Percentiles rank a stretch among this genome's conserved stretches.
These are phyloP conservation scores for Pseudonitzschia delicatissima DNA, from an alignment of 108 stramenopile species.

Conservation along the genomic window DNA sequence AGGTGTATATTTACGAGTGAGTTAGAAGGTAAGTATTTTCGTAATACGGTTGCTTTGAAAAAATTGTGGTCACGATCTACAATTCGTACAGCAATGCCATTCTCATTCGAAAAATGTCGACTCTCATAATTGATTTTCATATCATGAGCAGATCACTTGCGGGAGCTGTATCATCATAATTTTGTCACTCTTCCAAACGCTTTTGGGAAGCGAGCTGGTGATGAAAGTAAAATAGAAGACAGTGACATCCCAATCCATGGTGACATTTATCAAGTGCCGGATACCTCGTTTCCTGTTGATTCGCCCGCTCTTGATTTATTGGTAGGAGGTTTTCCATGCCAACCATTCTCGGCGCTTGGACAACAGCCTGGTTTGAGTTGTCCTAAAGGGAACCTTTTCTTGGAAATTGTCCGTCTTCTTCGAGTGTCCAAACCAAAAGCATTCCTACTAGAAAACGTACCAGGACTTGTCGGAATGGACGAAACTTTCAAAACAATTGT, in stretches of 20 bases:
- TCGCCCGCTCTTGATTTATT: conserved; percentile 40
- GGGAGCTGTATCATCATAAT: conserved; percentile 56
- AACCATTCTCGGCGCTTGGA: conserved; percentile 67
- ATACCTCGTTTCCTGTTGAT: conserved; percentile 21
- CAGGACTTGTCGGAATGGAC: conserved; percentile 58
- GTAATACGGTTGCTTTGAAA: neutral
- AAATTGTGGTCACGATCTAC: no score
- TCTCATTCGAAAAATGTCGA: no score
- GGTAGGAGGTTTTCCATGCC: conserved; percentile 81
- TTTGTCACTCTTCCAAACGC: conserved; percentile 26
- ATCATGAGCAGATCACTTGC: conserved; percentile 36
- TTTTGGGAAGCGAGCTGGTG: neutral
- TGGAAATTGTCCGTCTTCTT: conserved; percentile 70
- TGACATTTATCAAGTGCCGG: conserved; percentile 56
- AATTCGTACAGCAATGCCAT: no score
- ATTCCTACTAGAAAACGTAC: conserved; percentile 83
- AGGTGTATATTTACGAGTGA: conserved; percentile 74
- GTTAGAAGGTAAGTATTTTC: conserved; percentile 27
- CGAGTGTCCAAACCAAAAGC: conserved; percentile 54
- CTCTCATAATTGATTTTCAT: neutral
- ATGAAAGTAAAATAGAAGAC: neutral
- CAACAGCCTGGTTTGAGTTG: conserved; percentile 68
- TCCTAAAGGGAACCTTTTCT: conserved; percentile 60
- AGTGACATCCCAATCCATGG: conserved; percentile 28
- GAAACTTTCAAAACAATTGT: conserved; percentile 48